Base-by-base conservation (phyloP, 148 eudicot genomes). In the Rhododendron mucronatum region DNA sequence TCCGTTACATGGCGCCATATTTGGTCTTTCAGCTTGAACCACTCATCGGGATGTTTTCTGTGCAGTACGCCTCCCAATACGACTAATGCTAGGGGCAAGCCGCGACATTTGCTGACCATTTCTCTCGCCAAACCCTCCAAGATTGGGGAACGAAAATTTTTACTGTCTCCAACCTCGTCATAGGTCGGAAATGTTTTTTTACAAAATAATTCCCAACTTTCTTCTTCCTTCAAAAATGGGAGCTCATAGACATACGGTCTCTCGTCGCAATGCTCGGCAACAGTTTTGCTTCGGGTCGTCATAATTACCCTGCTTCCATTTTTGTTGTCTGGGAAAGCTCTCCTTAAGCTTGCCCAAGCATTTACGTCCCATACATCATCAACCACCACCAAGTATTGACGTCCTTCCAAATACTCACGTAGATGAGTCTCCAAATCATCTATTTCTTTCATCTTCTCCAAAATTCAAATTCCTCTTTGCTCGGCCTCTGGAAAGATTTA, bases 361-460 rank as follows among this genome's bases (percentile, higher is more conserved):
- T 84, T n/a, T 74, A 2, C 3, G 16, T 74, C 47, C 86, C 86
- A 84, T 76, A 76, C 12, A 84, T 84, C 86, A 4, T 84, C 86
- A 48, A 84, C 12, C 28, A 84, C 86, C 7, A 75, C 50, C 45
- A 84, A 37, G 51, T 84, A 75, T 5, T 13, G 18, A 30, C 33
- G 14, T 10, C 37, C 65, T 47, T 74, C 47, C 45, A 84, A 35
- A 7, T 47, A 18, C 0, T 76, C 16, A 0, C 7, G 47, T 10
- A 84, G 15, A 18, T 76, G 3, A 1, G 30, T 33, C 48, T 50
- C 71, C 73, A 84, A 51, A 26, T 84, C 69, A 7, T 16, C 81
- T 59, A 41, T 5, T 41, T 50, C 82, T 35, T 37, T 35, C 86
- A 84, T 75, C 69, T 44, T 53, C 47, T 84, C 47, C 47, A 84